Evolutionary conservation across 306 rosid species (phyloP).

Genomic region (Vigna mungo): DNA sequence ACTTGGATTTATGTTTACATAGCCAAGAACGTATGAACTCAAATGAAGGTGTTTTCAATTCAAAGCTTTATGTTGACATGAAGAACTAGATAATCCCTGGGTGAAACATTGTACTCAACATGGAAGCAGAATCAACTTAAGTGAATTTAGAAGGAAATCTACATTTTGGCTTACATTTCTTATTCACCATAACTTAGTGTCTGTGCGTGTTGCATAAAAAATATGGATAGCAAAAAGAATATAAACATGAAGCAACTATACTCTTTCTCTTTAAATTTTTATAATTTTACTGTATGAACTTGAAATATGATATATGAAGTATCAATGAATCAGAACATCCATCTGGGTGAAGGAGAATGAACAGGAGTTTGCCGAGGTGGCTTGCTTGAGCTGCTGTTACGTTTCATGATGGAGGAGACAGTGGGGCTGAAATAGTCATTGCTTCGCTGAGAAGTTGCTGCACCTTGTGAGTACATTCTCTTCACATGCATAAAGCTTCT

Average conservation of each 20-base stretch:
- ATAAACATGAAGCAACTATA: conserved; percentile 53
- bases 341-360: conserved; percentile 96
- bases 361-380: conserved; percentile 72
- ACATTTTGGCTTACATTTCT: conserved; percentile 58
- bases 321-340: conserved; percentile 67
- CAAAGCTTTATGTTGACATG: neutral
- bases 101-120: neutral
- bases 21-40: neutral
- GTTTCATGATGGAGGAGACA: conserved; percentile 92
- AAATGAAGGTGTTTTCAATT: neutral
- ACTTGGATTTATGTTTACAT: neutral
- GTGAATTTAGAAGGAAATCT: conserved; percentile 34
- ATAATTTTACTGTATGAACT: conserved; percentile 33
- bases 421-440: conserved; percentile 95
- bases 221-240: conserved; percentile 31
- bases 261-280: conserved; percentile 38
- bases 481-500: conserved; percentile 82
- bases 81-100: neutral
- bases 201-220: conserved; percentile 55
- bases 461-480: conserved; percentile 88
- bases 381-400: conserved; percentile 58
- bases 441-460: conserved; percentile 87
- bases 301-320: conserved; percentile 36
- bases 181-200: conserved; percentile 59
- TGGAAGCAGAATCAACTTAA: conserved; percentile 20